Evolutionary conservation across 108 stramenopile species (phyloP).

Genomic region (Nitzschia sp.): DNA sequence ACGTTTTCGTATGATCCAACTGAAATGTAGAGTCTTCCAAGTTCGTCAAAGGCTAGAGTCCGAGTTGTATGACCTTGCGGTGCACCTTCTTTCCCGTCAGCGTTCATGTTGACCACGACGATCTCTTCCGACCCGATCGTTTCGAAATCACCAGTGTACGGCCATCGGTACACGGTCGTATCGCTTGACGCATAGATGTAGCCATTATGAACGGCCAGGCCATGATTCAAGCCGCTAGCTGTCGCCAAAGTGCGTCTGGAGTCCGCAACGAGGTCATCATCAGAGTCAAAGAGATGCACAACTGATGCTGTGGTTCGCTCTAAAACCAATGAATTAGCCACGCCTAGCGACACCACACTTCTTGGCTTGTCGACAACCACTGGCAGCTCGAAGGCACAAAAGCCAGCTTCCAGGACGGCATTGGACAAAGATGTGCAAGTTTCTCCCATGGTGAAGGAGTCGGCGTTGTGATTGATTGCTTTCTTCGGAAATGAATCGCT

Average conservation of each 20-base stretch:
- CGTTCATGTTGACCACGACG: slow-evolving; percentile 49
- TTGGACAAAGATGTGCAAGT: background rate
- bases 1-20: slow-evolving; percentile 60
- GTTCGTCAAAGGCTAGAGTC: slow-evolving; percentile 62
- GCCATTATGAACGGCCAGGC: slow-evolving; percentile 50
- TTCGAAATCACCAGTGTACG: slow-evolving; percentile 20
- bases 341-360: slow-evolving; percentile 17
- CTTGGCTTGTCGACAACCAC: slow-evolving; percentile 16
- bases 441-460: background rate
- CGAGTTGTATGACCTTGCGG: slow-evolving; percentile 67
- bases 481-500: too few species aligned
- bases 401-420: slow-evolving; percentile 20
- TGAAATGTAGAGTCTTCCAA: slow-evolving; percentile 59
- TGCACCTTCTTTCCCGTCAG: slow-evolving; percentile 53
- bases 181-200: slow-evolving; percentile 64
- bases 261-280: slow-evolving; percentile 39
- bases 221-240: slow-evolving; percentile 57
- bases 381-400: slow-evolving; percentile 33
- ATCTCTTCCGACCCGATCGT: slow-evolving; percentile 19
- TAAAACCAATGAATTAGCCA: slow-evolving; percentile 31
- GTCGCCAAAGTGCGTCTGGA: slow-evolving; percentile 29
- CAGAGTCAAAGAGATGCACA: slow-evolving; percentile 28
- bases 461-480: too few species aligned
- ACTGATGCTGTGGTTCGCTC: slow-evolving; percentile 37
- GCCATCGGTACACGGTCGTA: slow-evolving; percentile 67